These are phyloP conservation scores for Xylaria palmicola DNA, from an alignment of 495 filamentous ascomycete genomes.

Conservation along the genomic window DNA sequence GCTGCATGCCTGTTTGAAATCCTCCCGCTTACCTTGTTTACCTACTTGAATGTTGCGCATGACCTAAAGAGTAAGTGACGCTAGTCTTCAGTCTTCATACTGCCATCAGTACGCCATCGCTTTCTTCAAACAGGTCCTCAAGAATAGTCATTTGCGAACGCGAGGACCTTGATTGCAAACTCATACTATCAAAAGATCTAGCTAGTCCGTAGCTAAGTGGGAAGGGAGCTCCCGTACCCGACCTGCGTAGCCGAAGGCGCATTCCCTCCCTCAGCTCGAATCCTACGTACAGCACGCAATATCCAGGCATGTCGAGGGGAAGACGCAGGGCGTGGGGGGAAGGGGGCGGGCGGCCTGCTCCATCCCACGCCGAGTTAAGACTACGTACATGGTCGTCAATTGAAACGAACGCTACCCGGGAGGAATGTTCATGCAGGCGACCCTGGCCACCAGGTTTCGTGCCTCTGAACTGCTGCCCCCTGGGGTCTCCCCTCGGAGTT, in stretches of 20 bases:
- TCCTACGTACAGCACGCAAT: conserved; percentile 9
- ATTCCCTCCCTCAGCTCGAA: conserved; percentile 4
- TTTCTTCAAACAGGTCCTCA: too few relatives aligned
- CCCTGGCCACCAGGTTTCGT: conserved; percentile 10
- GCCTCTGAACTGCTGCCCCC: conserved; percentile 2
- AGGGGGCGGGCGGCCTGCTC: background rate
- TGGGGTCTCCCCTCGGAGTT: background rate
- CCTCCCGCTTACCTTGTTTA: too few relatives aligned
- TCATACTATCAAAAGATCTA: background rate
- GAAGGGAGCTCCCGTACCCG: conserved; percentile 18
- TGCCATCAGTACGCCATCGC: too few relatives aligned
- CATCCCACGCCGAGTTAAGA: conserved; percentile 6
- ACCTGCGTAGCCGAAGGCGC: conserved; percentile 8
- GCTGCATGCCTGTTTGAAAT: too few relatives aligned
- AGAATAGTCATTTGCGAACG: too few relatives aligned
- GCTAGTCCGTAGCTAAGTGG: background rate
- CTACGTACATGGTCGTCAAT: background rate
- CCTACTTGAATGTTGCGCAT: too few relatives aligned
- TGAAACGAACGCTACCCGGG: background rate
- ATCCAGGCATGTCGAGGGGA: background rate
- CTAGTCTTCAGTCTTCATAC: too few relatives aligned
- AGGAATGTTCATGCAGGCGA: conserved; percentile 1
- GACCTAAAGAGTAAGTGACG: too few relatives aligned
- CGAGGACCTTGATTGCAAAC: too few relatives aligned
- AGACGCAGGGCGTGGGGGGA: background rate